These are phyloP conservation scores for Phytomonas sp. DNA, from an alignment of 208 protist species.

Conservation along the genomic window DNA sequence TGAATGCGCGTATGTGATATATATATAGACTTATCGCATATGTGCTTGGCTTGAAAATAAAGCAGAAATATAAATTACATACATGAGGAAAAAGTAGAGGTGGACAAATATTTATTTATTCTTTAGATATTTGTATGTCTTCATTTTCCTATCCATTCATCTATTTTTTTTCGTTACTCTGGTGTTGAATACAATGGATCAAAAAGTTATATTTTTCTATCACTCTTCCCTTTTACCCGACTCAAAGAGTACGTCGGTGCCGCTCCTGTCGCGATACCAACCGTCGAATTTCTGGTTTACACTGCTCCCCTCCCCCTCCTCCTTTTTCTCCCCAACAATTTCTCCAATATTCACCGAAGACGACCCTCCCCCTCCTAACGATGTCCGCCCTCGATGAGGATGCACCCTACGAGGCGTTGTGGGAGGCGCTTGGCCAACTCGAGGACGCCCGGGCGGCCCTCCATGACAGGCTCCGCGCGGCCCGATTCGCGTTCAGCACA, in stretches of 20 bases:
- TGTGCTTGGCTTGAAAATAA: background rate
- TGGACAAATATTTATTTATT: conserved; percentile 2
- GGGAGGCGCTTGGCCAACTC: conserved; percentile 24
- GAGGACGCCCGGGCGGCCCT: conserved; percentile 30
- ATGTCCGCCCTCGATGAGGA: background rate
- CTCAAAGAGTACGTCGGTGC: background rate
- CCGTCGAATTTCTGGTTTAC: background rate
- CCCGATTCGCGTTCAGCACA: conserved; percentile 34
- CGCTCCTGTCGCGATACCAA: background rate
- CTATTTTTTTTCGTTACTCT: conserved; percentile 3
- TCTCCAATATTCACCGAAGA: background rate
- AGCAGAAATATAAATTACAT: background rate
- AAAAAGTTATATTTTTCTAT: conserved; percentile 6
- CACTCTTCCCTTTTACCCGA: conserved; percentile 8
- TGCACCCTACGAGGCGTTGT: conserved; percentile 13
- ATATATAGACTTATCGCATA: background rate
- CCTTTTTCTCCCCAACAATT: background rate
- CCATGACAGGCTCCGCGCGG: conserved; percentile 38
- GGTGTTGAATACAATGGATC: background rate
- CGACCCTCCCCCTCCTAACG: too few relatives aligned
- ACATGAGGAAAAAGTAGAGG: background rate
- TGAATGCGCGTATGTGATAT: conserved; percentile 5
- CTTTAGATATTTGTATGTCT: conserved; percentile 6
- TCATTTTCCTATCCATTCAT: background rate
- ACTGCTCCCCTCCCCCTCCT: background rate